A percentile compares a stretch with the other conserved stretches of the same genome.
These are phyloP conservation scores for Singerocomus rubriflavus DNA, from an alignment of 1,284 basidiomycete species.

Conservation along the genomic window DNA sequence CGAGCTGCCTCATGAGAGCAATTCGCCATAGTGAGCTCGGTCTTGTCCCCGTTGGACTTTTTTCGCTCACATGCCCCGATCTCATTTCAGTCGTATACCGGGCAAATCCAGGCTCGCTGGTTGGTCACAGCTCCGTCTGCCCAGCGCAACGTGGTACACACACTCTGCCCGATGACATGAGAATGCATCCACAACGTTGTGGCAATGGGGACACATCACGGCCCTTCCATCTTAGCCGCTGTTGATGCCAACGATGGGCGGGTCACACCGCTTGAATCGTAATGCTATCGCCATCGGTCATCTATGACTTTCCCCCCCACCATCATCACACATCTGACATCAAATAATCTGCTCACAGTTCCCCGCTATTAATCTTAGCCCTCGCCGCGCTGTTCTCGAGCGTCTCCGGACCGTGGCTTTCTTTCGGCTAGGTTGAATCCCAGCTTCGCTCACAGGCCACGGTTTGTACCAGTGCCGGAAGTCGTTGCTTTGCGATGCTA, in stretches of 20 bases:
- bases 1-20: conserved; percentile 17
- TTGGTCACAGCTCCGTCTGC: conserved; percentile 21
- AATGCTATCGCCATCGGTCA: conserved; percentile 9
- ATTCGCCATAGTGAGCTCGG: conserved; percentile 17
- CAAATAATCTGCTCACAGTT: conserved; percentile 11
- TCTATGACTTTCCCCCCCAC: conserved; percentile 1
- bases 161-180: conserved; percentile 22
- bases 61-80: conserved; percentile 12
- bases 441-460: conserved; percentile 23
- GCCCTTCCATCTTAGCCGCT: conserved; percentile 17
- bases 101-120: conserved; percentile 6
- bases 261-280: conserved; percentile 14
- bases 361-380: conserved; percentile 9
- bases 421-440: conserved; percentile 25
- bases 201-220: conserved; percentile 10
- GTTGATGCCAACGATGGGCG: conserved; percentile 3
- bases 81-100: conserved; percentile 4
- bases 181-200: conserved; percentile 22
- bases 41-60: conserved; percentile 14
- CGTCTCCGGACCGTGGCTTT: conserved; percentile 23
- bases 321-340: conserved; percentile 18
- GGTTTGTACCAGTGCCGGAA: conserved; percentile 21
- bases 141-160: conserved; percentile 20
- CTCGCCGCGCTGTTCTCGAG: conserved; percentile 17
- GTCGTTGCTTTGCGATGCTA: conserved; percentile 13